These are phyloP conservation scores for Ceratocystis albifundus DNA, from an alignment of 2,329 filamentous ascomycete species.

Conservation along the genomic window DNA sequence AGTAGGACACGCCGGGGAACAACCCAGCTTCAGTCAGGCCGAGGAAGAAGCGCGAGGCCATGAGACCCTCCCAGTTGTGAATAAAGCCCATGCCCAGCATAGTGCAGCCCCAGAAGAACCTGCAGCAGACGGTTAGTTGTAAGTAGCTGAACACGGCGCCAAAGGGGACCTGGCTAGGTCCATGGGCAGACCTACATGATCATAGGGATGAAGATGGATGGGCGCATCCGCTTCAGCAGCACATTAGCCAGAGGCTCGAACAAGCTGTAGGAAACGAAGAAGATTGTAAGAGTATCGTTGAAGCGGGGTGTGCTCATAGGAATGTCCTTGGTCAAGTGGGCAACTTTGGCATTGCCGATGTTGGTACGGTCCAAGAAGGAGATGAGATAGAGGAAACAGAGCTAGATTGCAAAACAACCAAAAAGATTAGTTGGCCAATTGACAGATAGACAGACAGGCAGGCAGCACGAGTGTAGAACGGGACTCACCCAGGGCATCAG, in stretches of 20 bases:
- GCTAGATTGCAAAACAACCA: slow-evolving; percentile 32
- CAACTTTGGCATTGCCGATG: slow-evolving; percentile 58
- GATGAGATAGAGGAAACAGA: slow-evolving; percentile 61
- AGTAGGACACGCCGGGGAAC: slow-evolving; percentile 68
- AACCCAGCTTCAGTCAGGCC: slow-evolving; percentile 65
- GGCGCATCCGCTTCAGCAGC: slow-evolving; percentile 62
- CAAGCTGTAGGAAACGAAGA: slow-evolving; percentile 74
- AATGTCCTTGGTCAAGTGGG: slow-evolving; percentile 44
- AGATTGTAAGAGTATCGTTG: slow-evolving; percentile 66
- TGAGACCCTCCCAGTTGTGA: slow-evolving; percentile 50
- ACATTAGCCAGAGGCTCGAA: slow-evolving; percentile 72
- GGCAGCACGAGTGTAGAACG: neutral
- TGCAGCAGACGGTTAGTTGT: slow-evolving; percentile 27
- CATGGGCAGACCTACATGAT: slow-evolving; percentile 53
- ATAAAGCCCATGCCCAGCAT: slow-evolving; percentile 62
- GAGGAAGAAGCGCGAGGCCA: slow-evolving; percentile 59
- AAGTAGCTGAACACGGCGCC: slow-evolving; percentile 5
- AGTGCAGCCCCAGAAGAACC: slow-evolving; percentile 52
- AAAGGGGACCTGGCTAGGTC: neutral
- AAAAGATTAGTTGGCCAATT: neutral
- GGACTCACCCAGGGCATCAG: slow-evolving; percentile 47
- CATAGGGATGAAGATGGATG: slow-evolving; percentile 65
- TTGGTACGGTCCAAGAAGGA: slow-evolving; percentile 69
- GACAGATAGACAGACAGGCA: too few relatives aligned
- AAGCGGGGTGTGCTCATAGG: slow-evolving; percentile 54